phyloP scores from a whole-genome alignment of 176 grass and related monocot genomes.

The Pontederia crassipes region DNA sequence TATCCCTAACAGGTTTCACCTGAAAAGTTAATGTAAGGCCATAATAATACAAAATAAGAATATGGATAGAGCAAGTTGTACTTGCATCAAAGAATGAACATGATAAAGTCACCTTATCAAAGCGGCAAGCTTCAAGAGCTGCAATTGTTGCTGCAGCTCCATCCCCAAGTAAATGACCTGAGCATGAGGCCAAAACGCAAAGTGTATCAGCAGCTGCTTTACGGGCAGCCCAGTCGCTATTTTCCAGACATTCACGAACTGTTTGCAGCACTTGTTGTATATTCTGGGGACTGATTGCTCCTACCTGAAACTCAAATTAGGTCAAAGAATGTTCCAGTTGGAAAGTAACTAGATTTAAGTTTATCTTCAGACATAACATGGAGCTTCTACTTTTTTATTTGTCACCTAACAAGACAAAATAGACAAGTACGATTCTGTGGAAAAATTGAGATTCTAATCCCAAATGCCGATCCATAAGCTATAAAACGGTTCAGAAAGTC shows the following conservation, averaged over 20 bases:
- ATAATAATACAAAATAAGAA: slow-evolving; percentile 3
- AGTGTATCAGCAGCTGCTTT: slow-evolving; percentile 94
- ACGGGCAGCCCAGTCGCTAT: slow-evolving; percentile 85
- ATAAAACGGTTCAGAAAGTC: too few relatives aligned
- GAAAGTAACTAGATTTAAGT: neutral
- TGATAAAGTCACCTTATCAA: slow-evolving; percentile 72
- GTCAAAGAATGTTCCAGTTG: neutral
- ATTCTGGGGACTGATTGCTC: slow-evolving; percentile 76
- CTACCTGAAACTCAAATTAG: slow-evolving; percentile 53
- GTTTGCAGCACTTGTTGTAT: slow-evolving; percentile 84
- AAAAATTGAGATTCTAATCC: too few relatives aligned
- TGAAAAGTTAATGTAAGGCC: slow-evolving; percentile 15
- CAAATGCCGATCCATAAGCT: too few relatives aligned
- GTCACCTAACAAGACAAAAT: too few relatives aligned
- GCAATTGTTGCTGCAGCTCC: slow-evolving; percentile 51
- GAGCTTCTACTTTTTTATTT: neutral
- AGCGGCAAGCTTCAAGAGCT: slow-evolving; percentile 81
- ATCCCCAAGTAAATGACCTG: slow-evolving; percentile 70
- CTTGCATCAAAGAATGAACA: neutral
- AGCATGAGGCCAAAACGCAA: slow-evolving; percentile 58
- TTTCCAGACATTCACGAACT: slow-evolving; percentile 82
- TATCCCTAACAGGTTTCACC: slow-evolving; percentile 96
- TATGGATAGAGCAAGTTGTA: too few relatives aligned
- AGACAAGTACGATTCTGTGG: too few relatives aligned
- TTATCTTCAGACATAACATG: neutral